These are phyloP conservation scores for Polyporus tsugae DNA, from an alignment of 1,284 basidiomycete species.

Conservation along the genomic window DNA sequence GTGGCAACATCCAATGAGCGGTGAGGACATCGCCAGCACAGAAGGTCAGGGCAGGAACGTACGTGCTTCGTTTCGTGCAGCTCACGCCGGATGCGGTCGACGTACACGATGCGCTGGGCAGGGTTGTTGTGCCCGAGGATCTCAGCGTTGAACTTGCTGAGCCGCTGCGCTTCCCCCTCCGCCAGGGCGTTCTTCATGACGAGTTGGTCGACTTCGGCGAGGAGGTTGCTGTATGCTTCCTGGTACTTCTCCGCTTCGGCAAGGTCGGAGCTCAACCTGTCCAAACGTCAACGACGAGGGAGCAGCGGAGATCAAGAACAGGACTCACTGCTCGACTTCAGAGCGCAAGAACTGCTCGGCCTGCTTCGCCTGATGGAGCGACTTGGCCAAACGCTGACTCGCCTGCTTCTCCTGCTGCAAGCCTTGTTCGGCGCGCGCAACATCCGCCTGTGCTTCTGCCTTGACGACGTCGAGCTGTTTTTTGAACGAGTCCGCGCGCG, in stretches of 20 bases:
- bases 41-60: slow-evolving; percentile 32
- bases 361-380: slow-evolving; percentile 61
- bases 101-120: slow-evolving; percentile 76
- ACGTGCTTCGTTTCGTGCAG: slow-evolving; percentile 78
- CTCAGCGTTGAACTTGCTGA: slow-evolving; percentile 80
- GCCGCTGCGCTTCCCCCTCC: slow-evolving; percentile 70
- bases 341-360: slow-evolving; percentile 68
- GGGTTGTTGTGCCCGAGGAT: slow-evolving; percentile 80
- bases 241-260: slow-evolving; percentile 67
- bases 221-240: slow-evolving; percentile 69
- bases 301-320: not conserved
- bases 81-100: slow-evolving; percentile 75
- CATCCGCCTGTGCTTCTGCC: slow-evolving; percentile 35
- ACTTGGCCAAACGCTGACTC: slow-evolving; percentile 53
- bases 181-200: slow-evolving; percentile 75
- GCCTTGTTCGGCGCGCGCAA: slow-evolving; percentile 38
- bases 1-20: slow-evolving; percentile 7
- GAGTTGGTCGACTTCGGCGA: slow-evolving; percentile 68
- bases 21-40: not conserved
- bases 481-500: slow-evolving; percentile 32
- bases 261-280: slow-evolving; percentile 65
- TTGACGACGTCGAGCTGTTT: slow-evolving; percentile 39
- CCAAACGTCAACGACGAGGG: slow-evolving; percentile 17
- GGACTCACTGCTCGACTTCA: slow-evolving; percentile 67
- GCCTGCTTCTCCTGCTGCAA: slow-evolving; percentile 60